phyloP scores from a whole-genome alignment of 2,329 filamentous ascomycete genomes.

The Amauroascus niger region DNA sequence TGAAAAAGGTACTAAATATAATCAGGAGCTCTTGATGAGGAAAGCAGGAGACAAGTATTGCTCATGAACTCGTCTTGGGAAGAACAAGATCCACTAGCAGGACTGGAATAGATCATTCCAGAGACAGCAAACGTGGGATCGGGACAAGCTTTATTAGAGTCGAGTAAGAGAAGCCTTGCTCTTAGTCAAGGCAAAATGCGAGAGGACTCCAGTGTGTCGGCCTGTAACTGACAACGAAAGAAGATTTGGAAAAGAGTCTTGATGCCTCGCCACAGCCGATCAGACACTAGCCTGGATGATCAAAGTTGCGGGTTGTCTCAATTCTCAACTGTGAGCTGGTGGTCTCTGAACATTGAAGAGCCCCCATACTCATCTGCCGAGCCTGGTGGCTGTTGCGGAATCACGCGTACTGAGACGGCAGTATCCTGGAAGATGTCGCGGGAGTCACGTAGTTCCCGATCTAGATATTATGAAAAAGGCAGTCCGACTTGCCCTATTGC shows the following conservation, averaged over 20 bases:
- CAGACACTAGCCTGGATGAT: background rate
- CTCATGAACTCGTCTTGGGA: background rate
- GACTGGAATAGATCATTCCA: background rate
- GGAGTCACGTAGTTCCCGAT: background rate
- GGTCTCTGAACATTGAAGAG: background rate
- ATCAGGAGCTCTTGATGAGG: no score
- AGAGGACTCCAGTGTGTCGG: background rate
- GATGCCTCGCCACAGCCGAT: background rate
- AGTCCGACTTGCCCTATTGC: background rate
- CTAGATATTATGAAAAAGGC: background rate
- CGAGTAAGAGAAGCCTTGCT: background rate
- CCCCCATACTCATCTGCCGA: background rate
- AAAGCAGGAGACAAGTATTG: no score
- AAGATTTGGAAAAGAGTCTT: background rate
- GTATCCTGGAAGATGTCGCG: background rate
- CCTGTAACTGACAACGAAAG: background rate
- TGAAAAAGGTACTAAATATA: background rate
- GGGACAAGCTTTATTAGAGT: constrained; percentile 1
- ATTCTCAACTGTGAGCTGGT: background rate
- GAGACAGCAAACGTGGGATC: background rate
- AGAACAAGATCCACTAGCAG: background rate
- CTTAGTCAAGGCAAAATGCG: background rate
- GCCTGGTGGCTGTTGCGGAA: background rate
- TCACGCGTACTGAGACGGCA: background rate
- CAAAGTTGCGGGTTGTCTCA: background rate